These are phyloP conservation scores for Venturia effusa DNA, from an alignment of 2,329 filamentous ascomycete species.

Conservation along the genomic window DNA sequence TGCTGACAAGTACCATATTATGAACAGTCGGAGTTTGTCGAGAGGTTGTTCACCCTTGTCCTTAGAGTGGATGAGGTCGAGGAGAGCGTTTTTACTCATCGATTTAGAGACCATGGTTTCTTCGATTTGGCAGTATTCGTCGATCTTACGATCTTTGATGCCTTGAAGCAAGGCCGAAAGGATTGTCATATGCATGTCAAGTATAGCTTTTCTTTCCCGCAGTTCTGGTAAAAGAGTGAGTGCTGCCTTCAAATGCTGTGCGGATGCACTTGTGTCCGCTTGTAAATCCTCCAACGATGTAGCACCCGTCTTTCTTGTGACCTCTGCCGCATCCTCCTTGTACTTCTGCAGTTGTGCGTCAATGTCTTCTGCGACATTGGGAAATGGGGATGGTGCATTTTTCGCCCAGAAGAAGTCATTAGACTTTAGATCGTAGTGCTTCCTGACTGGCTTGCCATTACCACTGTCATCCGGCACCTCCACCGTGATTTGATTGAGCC, in stretches of 20 bases:
- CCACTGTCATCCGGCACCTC: conserved; percentile 74
- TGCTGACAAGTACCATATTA: conserved; percentile 85
- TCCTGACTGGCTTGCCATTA: conserved; percentile 61
- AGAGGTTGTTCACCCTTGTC: conserved; percentile 73
- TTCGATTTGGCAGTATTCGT: conserved; percentile 93
- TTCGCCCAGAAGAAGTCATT: conserved; percentile 96
- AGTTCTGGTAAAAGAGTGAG: conserved; percentile 89
- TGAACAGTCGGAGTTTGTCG: conserved; percentile 87
- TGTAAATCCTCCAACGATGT: conserved; percentile 87
- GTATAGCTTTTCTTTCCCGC: conserved; percentile 77
- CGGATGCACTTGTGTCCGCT: conserved; percentile 77
- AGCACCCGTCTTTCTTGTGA: conserved; percentile 91
- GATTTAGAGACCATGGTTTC: conserved; percentile 86
- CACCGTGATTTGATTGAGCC: conserved; percentile 88
- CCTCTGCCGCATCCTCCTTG: conserved; percentile 86
- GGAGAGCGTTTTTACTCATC: conserved; percentile 76
- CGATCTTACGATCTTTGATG: conserved; percentile 89
- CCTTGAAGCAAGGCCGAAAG: conserved; percentile 67
- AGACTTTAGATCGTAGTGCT: conserved; percentile 77
- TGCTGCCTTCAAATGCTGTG: conserved; percentile 89
- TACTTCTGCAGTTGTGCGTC: conserved; percentile 88
- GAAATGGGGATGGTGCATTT: conserved; percentile 84
- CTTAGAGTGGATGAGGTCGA: conserved; percentile 73
- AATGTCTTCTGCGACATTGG: conserved; percentile 92
- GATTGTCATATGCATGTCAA: conserved; percentile 99